Evolutionary conservation across 164 flowering plant genomes (phyloP), one percentile per base, ranked within the genome.

Genomic region (Dillenia turbinata): DNA sequence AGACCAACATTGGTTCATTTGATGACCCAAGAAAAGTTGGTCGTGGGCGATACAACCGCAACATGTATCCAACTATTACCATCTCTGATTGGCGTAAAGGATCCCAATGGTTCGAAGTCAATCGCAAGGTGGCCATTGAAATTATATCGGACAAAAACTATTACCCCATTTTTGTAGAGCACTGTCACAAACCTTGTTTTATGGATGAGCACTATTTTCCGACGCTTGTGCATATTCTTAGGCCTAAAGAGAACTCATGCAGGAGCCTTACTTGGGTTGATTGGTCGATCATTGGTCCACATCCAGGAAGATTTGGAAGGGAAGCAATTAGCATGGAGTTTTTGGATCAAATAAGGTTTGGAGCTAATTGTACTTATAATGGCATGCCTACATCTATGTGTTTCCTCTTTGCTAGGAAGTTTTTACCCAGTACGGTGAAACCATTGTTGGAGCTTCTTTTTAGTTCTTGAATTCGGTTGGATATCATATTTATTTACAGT

Each of bases 171-270:
- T 84, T 86, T 56, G 9, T 12, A 7, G 44, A 62, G 40, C 65
- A 52, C 48, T 86, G 91, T 55, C 56, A 3, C 2, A 65, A 72
- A 11, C 68, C 85, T 4, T 84, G 88, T 63, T 86, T 82, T 67
- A 45, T 62, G 61, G 91, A 86, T 56, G 88, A 86, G 66, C 91
- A 86, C 50, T 86, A 86, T 54, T 8, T 84, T 9, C 85, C 86
- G 6, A 86, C 91, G 1, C 19, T 79, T 0, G 65, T 86, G 12
- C 71, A 58, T 56, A 78, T 75, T 12, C 16, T 57, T 1, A 15
- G 44, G 2, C 62, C 71, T 3, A 51, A 53, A 40, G n/a, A n/a
- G 52, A 81, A 73, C 56, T 69, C 81, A 3, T 78, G 80, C 59
- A 54, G 89, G 66, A 79, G 69, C 51, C 2, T 82, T 7, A 84